phyloP scores from a whole-genome alignment of 305 asterid species.

The Fraxinus floribunda region DNA sequence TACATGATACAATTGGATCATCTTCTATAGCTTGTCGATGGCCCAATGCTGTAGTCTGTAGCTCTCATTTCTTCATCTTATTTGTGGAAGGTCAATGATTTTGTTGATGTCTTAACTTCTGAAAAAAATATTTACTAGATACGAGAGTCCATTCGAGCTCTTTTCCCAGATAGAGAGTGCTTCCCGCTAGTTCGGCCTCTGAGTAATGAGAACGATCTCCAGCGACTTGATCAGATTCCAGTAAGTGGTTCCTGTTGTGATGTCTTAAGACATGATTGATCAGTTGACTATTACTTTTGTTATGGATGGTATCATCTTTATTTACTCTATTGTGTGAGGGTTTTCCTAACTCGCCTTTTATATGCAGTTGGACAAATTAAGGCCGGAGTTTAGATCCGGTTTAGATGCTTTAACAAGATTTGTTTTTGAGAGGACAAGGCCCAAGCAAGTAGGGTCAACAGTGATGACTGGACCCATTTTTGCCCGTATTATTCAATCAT shows the following conservation, averaged over 20 bases:
- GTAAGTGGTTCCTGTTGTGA: slow-evolving; percentile 41
- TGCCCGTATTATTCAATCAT: slow-evolving; percentile 87
- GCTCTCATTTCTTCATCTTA: not conserved
- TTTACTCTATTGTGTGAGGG: not conserved
- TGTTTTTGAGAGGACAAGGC: slow-evolving; percentile 90
- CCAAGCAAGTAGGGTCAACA: slow-evolving; percentile 86
- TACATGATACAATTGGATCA: not conserved
- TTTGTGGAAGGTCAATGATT: not conserved
- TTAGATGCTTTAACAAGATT: slow-evolving; percentile 86
- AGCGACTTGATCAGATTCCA: slow-evolving; percentile 77
- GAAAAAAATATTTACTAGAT: slow-evolving; percentile 50
- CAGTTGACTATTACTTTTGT: not conserved
- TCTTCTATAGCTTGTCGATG: not conserved
- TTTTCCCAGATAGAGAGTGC: slow-evolving; percentile 96
- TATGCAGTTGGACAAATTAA: slow-evolving; percentile 70
- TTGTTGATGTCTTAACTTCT: slow-evolving; percentile 7
- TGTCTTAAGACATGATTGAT: not conserved
- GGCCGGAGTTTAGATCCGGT: slow-evolving; percentile 90
- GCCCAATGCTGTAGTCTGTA: not conserved
- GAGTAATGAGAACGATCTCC: slow-evolving; percentile 80
- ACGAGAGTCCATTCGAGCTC: slow-evolving; percentile 97
- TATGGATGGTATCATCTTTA: not conserved
- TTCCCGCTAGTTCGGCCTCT: slow-evolving; percentile 88
- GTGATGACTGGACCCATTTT: slow-evolving; percentile 93
- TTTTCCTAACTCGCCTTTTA: not conserved